These are phyloP conservation scores for Heliamphora exappendiculata DNA, from an alignment of 148 eudicot genomes.

Conservation along the genomic window DNA sequence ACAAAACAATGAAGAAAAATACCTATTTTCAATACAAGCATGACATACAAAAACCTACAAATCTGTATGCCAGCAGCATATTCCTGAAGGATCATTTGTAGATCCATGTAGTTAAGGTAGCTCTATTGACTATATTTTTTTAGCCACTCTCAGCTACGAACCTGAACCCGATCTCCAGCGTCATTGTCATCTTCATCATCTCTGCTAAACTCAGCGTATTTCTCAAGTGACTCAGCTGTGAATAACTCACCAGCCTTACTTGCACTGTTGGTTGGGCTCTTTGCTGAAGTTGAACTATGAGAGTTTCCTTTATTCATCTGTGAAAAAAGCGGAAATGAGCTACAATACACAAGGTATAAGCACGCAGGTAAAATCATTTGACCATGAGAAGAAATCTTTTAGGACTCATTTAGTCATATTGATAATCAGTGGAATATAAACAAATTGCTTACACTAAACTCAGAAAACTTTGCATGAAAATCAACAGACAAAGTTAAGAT, in stretches of 20 bases:
- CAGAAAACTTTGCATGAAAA: not conserved
- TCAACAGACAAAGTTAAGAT: not conserved
- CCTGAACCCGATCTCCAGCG: conserved; percentile 20
- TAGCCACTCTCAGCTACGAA: conserved; percentile 17
- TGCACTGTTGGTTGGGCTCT: conserved; percentile 29
- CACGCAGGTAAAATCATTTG: not conserved
- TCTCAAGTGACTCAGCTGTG: conserved; percentile 48
- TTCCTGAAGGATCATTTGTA: not conserved
- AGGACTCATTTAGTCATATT: not conserved
- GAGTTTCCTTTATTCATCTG: conserved; percentile 78
- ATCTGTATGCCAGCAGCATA: not conserved
- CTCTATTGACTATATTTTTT: not conserved
- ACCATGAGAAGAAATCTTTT: not conserved
- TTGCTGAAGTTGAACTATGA: conserved; percentile 25
- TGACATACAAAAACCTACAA: not conserved
- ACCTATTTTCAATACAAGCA: not conserved
- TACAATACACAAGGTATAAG: not conserved
- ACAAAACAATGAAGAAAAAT: too few species aligned
- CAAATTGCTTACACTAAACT: not conserved
- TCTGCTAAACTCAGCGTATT: conserved; percentile 42
- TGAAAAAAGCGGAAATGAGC: not conserved
- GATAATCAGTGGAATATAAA: not conserved
- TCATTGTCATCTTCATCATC: conserved; percentile 34
- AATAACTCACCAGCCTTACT: conserved; percentile 59
- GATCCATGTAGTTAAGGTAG: not conserved